Evolutionary conservation across 495 filamentous ascomycete species (phyloP).

Genomic region (Tetracladium marchalianum): DNA sequence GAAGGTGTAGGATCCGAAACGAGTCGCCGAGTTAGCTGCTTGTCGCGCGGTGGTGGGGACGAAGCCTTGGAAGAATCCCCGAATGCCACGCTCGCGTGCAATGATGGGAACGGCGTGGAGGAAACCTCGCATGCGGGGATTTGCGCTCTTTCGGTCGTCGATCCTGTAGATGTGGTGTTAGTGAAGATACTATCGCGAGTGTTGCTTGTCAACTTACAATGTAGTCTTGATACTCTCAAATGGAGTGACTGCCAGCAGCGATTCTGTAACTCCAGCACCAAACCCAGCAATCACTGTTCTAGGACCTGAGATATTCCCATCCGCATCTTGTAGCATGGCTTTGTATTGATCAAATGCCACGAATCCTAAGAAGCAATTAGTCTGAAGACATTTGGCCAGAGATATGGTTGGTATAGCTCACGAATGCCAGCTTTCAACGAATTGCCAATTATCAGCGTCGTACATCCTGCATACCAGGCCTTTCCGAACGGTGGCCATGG

Average conservation of each 20-base stretch:
- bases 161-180: conserved; percentile 43
- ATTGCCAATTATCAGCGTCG: conserved; percentile 93
- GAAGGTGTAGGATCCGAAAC: conserved; percentile 84
- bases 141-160: conserved; percentile 84
- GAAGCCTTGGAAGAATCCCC: conserved; percentile 94
- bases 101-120: conserved; percentile 84
- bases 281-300: conserved; percentile 89
- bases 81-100: conserved; percentile 71
- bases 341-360: conserved; percentile 95
- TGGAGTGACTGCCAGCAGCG: conserved; percentile 84
- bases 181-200: not conserved
- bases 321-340: conserved; percentile 65
- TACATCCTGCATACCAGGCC: conserved; percentile 98
- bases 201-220: conserved; percentile 39
- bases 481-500: conserved; percentile 89
- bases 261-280: conserved; percentile 90
- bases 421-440: conserved; percentile 91
- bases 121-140: conserved; percentile 84
- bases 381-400: not conserved
- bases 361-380: conserved; percentile 50
- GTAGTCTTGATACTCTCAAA: conserved; percentile 98
- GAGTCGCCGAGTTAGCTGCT: conserved; percentile 82
- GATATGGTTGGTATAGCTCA: conserved; percentile 29
- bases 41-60: conserved; percentile 91
- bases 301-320: conserved; percentile 85